Percentiles rank a stretch among this genome's conserved stretches.
Evolutionary conservation across 73 alveolate genomes (phyloP).

Genomic region (Stentor roeselii): DNA sequence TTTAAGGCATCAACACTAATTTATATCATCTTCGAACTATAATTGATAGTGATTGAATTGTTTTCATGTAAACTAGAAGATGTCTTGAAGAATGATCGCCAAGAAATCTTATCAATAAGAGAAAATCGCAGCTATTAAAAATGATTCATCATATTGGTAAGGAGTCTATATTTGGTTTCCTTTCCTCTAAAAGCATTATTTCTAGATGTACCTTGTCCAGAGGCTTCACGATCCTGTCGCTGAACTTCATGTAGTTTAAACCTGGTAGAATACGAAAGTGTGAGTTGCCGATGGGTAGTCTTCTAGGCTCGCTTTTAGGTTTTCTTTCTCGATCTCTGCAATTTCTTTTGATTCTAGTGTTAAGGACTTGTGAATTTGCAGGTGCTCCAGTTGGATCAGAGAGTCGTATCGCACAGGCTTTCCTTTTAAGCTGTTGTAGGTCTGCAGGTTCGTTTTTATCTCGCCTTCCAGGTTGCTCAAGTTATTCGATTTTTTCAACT

Average conservation of each 20-base stretch:
- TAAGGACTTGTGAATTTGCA: slow-evolving; percentile 7
- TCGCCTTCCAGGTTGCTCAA: slow-evolving; percentile 24
- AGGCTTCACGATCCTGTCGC: slow-evolving; percentile 27
- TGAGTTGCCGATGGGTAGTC: slow-evolving; percentile 45
- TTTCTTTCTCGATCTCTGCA: slow-evolving; percentile 49
- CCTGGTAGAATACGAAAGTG: slow-evolving; percentile 50
- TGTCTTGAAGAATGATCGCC: no score
- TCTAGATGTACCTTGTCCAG: slow-evolving; percentile 9
- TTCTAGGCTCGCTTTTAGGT: slow-evolving; percentile 37
- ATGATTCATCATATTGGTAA: no score
- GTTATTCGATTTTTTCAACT: not conserved
- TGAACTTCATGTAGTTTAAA: slow-evolving; percentile 47
- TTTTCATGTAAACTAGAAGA: no score
- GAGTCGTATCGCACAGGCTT: not conserved
- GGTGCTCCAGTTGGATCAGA: slow-evolving; percentile 8
- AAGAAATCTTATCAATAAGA: no score
- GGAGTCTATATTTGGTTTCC: no score
- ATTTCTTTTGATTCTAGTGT: slow-evolving; percentile 9
- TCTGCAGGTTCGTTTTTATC: slow-evolving; percentile 20
- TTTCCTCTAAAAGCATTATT: not conserved
- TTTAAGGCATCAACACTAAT: no score
- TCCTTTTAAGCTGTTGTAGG: slow-evolving; percentile 10
- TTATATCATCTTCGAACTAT: no score
- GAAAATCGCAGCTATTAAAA: no score
- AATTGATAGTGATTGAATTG: no score